Evolutionary conservation across 768 basidiomycete genomes (phyloP).

Genomic region (Fomitopsis serialis): DNA sequence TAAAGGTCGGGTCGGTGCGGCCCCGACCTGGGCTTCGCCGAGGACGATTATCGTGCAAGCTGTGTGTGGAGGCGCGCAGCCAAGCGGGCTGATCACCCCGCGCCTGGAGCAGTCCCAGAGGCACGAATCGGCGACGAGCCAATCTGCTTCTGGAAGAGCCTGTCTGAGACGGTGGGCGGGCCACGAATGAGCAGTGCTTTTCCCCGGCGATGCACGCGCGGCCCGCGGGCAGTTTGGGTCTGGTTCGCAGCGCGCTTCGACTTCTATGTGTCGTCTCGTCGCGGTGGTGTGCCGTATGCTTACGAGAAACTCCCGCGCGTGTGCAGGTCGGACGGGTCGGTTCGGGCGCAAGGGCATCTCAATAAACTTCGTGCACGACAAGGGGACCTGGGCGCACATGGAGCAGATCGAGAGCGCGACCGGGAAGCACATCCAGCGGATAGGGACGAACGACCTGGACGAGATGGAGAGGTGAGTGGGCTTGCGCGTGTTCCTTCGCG

Average conservation of each 20-base stretch:
- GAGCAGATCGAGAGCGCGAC: constrained; percentile 79
- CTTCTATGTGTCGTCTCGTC: not conserved
- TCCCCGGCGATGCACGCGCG: not conserved
- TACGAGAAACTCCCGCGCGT: not conserved
- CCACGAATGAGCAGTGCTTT: not conserved
- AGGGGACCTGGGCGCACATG: constrained; percentile 85
- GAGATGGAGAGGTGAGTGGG: constrained; percentile 78
- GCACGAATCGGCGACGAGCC: not conserved
- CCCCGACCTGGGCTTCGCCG: not conserved
- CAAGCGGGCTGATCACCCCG: not conserved
- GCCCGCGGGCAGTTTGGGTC: no score
- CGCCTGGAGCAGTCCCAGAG: not conserved
- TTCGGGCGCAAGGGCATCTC: constrained; percentile 97
- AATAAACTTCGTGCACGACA: constrained; percentile 95
- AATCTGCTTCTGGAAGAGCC: not conserved
- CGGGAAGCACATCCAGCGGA: constrained; percentile 73
- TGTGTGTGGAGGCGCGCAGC: not conserved
- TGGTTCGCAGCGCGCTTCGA: not conserved
- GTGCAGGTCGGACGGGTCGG: constrained; percentile 88
- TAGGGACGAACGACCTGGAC: constrained; percentile 88
- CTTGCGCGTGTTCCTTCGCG: not conserved
- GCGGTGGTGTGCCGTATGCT: not conserved
- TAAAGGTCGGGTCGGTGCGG: not conserved
- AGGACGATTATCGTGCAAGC: not conserved
- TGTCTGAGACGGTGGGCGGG: not conserved